Evolutionary conservation across 2,329 filamentous ascomycete genomes (phyloP), one percentile per base, ranked within the genome.

Genomic region (Ophiostoma sp.): DNA sequence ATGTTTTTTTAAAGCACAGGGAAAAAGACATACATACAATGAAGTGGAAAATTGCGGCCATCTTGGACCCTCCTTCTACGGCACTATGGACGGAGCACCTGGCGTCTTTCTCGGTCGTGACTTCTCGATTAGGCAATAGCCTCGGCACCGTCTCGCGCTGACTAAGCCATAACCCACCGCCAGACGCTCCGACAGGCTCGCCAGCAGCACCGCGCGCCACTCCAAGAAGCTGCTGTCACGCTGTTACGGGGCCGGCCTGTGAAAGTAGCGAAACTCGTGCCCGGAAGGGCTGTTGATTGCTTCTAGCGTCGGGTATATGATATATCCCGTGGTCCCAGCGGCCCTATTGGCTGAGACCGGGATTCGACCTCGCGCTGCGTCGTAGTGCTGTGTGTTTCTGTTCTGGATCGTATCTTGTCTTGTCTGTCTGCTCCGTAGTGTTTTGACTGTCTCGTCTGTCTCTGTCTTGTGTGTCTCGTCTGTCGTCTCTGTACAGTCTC

Each of bases 41-140:
- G n/a, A 5, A 49, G 7, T 27, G n/a, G 27, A 60, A 60, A 60
- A 60, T 27, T 60, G 55, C 38, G 36, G 55, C 27, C 27, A 60
- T 38, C n/a, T 11, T 60, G 55, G 55, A 60, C 27, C 55, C 55
- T 60, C 55, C 16, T 18, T 27, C 5, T 27, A 27, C 47, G 7
- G 47, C 16, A n/a, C 11, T 9, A 55, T 55, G 9, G 18, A 55
- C 49, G 49, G 18, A n/a, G 38, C 55, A 14, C 3, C 2, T 38
- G 7, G 11, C 49, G 49, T 42, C 40, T 16, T 27, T 42, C 49
- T 63, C 60, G 60, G 60, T 11, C 40, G 60, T 63, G 60, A 63
- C 60, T 63, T 16, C 60, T 63, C 16, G n/a, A 42, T 44, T 63
- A 18, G 60, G 60, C 38, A 63, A 42, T 63, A 42, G 60, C 60